phyloP scores from a whole-genome alignment of 2,329 filamentous ascomycete genomes.

The Zymoseptoria brevis region DNA sequence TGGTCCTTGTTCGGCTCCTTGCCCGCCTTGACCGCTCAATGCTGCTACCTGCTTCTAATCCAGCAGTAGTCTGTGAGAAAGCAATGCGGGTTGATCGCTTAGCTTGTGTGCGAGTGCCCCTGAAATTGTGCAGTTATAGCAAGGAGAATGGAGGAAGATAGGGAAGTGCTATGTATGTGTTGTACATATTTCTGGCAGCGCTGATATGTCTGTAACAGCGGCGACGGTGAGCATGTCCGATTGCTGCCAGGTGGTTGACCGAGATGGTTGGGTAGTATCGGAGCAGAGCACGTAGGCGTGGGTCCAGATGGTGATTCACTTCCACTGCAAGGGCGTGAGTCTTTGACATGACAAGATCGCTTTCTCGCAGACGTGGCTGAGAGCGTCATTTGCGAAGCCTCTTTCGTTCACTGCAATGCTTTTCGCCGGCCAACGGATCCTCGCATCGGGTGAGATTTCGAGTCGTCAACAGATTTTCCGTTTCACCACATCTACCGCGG shows the following conservation, averaged over 20 bases:
- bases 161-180: background rate
- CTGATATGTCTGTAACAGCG: background rate
- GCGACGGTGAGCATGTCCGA: background rate
- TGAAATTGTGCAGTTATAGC: too few species aligned
- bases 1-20: too few species aligned
- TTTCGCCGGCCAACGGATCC: background rate
- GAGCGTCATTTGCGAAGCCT: background rate
- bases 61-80: too few species aligned
- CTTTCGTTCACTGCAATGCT: background rate
- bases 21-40: too few species aligned
- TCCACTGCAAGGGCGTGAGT: background rate
- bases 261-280: background rate
- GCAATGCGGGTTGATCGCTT: too few species aligned
- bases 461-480: too few species aligned
- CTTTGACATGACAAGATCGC: background rate
- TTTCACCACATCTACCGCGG: conserved; percentile 14
- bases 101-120: too few species aligned
- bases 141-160: too few species aligned
- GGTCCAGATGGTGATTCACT: too few species aligned
- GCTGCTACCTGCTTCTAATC: too few species aligned
- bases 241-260: background rate
- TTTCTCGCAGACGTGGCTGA: background rate
- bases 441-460: too few species aligned
- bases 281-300: background rate
- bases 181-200: background rate